Evolutionary conservation across 2,329 filamentous ascomycete species (phyloP), one percentile per base, ranked within the genome.

Genomic region (Amauroascus niger): DNA sequence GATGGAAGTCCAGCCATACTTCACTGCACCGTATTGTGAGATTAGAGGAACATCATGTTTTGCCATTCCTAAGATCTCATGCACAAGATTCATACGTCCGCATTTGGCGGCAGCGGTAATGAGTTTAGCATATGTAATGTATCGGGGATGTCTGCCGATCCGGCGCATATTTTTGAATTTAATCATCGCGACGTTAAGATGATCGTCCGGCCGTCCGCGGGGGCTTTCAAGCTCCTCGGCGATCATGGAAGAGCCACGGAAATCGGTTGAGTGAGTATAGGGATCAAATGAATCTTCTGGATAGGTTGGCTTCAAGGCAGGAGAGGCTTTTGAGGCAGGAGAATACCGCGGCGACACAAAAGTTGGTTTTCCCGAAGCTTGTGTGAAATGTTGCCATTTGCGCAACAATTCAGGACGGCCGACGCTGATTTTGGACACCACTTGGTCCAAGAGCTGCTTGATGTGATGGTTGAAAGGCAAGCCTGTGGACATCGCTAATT

Each of bases 1-100:
- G 58, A 98, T 97, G 1, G 88, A 90, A 40, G 90, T 87, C 93
- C 93, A 98, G 48, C 93, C 93, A 64, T 95, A 95, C 57, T 89
- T 84, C 30, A 97, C 90, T 58, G 88, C 82, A 20, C 86, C 80
- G 67, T 94, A 95, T 67, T 95, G 86, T 40, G 83, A 78, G 57
- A 91, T 77, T 32, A 91, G 80, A 46, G 93, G 93, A 56, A 97
- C 83, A 67, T 98, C 93, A 54, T 83, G 79, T 62, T 88, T 86
- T 11, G 93, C 93, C 81, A 95, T 94, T 61, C 80, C 83, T 30
- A 96, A 78, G 49, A 98, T 86, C 58, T 97, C 89, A 59, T 89
- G 81, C 64, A 88, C 89, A 46, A 94, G 71, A 50, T 86, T 84
- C 70, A 88, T 80, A 65, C 90, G 88, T 64, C 86, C 81, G 59